Evolutionary conservation across 768 basidiomycete species (phyloP), one percentile per base, ranked within the genome.

Genomic region (Auricularia cornea): DNA sequence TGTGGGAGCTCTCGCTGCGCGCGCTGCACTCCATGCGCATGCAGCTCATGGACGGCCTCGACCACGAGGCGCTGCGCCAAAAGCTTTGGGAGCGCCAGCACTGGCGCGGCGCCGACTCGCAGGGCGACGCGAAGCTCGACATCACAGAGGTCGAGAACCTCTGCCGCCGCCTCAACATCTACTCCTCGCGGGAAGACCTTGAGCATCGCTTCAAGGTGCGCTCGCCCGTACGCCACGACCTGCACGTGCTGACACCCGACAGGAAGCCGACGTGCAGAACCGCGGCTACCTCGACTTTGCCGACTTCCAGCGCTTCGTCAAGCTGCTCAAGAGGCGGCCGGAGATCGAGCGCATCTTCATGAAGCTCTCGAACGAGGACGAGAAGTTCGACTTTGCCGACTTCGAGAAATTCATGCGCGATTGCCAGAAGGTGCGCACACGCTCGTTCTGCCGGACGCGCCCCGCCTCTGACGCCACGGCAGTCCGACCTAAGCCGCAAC

Each of bases 251-350:
- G 20, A 38, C 2, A 4, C 14, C 16, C 67, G 92, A 90, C 35
- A 35, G 35, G 79, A 81, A 75, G 85, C 87, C 10, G 90, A 94
- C 72, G 71, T 74, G 2, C 72, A 80, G 59, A 70, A 76, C 14
- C 78, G 78, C 1, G 83, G 82, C 0, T 84, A 81, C 65, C 83
- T 97, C 33, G 85, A 92, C 71, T 94, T 93, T 69, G 66, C 78
- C 1, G 88, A 86, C 63, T 98, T 96, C 72, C 87, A 89, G 67
- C 78, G 76, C 14, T 93, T 98, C 65, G 89, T 95, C 66, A 90
- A 88, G 69, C 72, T 85, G 33, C 81, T 97, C 62, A 95, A 94
- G 71, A 79, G 81, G n/a, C 84, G 96, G 18, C 87, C 90, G 0
- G 96, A 98, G 59, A 72, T 98, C 1, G 86, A 90, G 61, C 69